Percentiles rank a stretch among this genome's conserved stretches.
Evolutionary conservation across 2,329 filamentous ascomycete species (phyloP).

Genomic region (Aspergillus sp.): DNA sequence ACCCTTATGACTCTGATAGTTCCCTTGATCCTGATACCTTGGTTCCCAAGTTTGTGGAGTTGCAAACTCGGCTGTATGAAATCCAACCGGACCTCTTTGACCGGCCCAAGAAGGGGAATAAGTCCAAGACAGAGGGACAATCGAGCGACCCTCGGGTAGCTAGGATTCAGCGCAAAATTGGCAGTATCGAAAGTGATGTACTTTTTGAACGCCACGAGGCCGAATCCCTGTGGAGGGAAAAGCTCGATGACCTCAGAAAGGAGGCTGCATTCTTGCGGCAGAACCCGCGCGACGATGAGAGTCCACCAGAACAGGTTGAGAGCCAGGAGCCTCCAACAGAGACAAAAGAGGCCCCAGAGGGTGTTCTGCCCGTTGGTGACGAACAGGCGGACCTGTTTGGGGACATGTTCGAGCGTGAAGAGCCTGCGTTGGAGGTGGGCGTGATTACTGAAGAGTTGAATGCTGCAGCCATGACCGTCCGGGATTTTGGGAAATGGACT

Average conservation of each 20-base stretch:
- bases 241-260: slow-evolving; percentile 52
- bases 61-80: slow-evolving; percentile 59
- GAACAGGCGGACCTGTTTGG: slow-evolving; percentile 41
- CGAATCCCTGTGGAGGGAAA: slow-evolving; percentile 55
- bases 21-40: slow-evolving; percentile 68
- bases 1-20: slow-evolving; percentile 43
- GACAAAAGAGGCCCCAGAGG: slow-evolving; percentile 11
- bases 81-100: slow-evolving; percentile 48
- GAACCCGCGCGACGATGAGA: slow-evolving; percentile 12
- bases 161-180: slow-evolving; percentile 64
- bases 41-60: slow-evolving; percentile 65
- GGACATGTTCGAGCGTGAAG: slow-evolving; percentile 46
- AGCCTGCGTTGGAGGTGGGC: slow-evolving; percentile 34
- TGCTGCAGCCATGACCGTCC: slow-evolving; percentile 44
- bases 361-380: slow-evolving; percentile 21
- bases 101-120: slow-evolving; percentile 31
- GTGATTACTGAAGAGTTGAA: slow-evolving; percentile 25
- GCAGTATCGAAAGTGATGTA: slow-evolving; percentile 66
- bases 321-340: slow-evolving; percentile 34
- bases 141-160: slow-evolving; percentile 41
- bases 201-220: slow-evolving; percentile 61
- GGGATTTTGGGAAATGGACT: slow-evolving; percentile 76
- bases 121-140: slow-evolving; percentile 10
- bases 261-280: slow-evolving; percentile 39
- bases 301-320: slow-evolving; percentile 42